Evolutionary conservation across 768 basidiomycete genomes (phyloP), one percentile per base, ranked within the genome.

Genomic region (Myochromella boudieri): DNA sequence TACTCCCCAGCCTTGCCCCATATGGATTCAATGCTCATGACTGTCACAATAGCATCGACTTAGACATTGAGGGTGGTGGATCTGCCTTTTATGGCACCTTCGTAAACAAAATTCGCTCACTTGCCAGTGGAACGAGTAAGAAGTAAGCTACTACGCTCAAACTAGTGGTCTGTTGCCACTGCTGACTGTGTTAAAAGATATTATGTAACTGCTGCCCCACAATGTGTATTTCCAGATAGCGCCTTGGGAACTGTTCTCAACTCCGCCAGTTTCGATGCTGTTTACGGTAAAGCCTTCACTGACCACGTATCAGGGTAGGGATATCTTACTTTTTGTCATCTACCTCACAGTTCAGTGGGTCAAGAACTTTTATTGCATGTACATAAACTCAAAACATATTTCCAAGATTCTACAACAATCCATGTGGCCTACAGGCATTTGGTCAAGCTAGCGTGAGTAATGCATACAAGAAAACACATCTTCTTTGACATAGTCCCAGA

Each of bases 21-120:
- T 21, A 24, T 6, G 43, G 9, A 14, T 46, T 34, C 28, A 37
- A 22, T 42, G 8, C 10, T 28, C 5, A 12, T 34, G 33, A 34
- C 33, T 34, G 14, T 34, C 33, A 12, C 5, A 6, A 5, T 44
- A 81, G 78, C 22, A 64, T 87, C 51, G 87, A 90, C 61, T 70
- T 90, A 25, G 87, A 88, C 59, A 85, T 90, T 52, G 86, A 89
- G 64, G 78, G 81, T n/a, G 86, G 86, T 14, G 62, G 67, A 14
- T 71, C 72, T 18, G 60, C 64, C 4, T 66, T 72, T 28, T 84
- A 81, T 54, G 67, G 65, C 3, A 69, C 78, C 1, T 84, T 84
- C 40, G 74, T 85, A 28, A 81, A 72, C 49, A 61, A 70, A 44
- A 75, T 85, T 36, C 75, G 79, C 7, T 73, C 78, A 3, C 70